Percentiles rank a stretch among this genome's conserved stretches.
phyloP scores from a whole-genome alignment of 345 rosid species.

The Carallia pectinifolia region DNA sequence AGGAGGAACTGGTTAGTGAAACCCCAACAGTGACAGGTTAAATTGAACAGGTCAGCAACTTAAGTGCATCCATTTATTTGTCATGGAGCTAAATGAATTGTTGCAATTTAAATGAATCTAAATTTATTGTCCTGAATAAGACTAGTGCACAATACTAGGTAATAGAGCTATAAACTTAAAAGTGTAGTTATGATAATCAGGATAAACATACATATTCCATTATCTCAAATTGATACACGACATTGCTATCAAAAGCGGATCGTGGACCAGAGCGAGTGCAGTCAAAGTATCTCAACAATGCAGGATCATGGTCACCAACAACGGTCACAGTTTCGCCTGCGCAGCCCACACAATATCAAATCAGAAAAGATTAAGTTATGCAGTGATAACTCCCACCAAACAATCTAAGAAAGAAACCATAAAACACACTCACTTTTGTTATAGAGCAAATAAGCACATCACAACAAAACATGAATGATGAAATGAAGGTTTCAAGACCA shows the following conservation, averaged over 20 bases:
- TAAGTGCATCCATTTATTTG: neutral
- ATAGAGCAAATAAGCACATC: neutral
- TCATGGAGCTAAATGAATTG: too few relatives aligned
- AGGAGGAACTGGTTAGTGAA: neutral
- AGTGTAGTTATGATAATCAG: neutral
- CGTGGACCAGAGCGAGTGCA: conserved; percentile 95
- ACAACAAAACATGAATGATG: neutral
- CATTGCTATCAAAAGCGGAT: conserved; percentile 82
- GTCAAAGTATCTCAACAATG: conserved; percentile 79
- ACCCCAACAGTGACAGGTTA: neutral
- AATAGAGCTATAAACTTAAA: too few relatives aligned
- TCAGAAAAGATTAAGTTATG: neutral
- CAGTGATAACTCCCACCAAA: too few relatives aligned
- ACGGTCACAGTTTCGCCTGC: conserved; percentile 87
- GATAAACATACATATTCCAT: conserved; percentile 81
- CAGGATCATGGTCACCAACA: conserved; percentile 82
- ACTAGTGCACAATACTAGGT: neutral
- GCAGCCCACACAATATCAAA: neutral
- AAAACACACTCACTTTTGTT: too few relatives aligned
- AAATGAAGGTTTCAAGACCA: too few relatives aligned
- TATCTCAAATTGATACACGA: conserved; percentile 89
- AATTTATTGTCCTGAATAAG: neutral
- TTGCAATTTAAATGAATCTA: neutral
- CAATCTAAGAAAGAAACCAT: too few relatives aligned
- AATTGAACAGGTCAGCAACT: neutral